A percentile compares a stretch with the other conserved stretches of the same genome.
Conservation (phyloP, 139 green algal genomes). For the Chlamydomonas incerta region DNA sequence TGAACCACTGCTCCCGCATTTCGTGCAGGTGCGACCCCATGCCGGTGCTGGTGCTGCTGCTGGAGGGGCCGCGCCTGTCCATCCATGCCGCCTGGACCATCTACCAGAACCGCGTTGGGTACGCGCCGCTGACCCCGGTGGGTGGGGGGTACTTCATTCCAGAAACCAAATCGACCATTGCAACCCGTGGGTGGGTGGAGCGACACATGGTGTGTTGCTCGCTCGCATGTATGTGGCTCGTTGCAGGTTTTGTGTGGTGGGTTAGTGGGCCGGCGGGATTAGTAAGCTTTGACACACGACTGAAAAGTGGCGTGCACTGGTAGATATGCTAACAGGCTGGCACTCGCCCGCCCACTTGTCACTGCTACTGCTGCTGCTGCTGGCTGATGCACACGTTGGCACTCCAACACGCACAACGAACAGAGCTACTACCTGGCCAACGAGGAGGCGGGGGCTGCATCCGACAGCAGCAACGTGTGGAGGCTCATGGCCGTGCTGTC, state of each 20-base stretch:
- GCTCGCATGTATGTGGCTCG: background rate
- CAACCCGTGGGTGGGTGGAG: background rate
- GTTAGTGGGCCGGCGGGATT: too few relatives aligned
- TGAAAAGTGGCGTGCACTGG: background rate
- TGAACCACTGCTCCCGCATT: background rate
- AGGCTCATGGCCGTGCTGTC: background rate
- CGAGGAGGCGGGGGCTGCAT: background rate
- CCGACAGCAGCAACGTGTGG: background rate
- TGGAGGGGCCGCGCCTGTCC: background rate
- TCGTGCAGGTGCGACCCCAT: background rate
- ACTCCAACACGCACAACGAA: too few relatives aligned
- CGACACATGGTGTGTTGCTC: background rate
- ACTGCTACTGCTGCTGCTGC: background rate
- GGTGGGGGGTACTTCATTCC: too few relatives aligned
- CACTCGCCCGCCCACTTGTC: background rate
- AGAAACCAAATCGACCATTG: too few relatives aligned
- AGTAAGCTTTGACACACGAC: background rate
- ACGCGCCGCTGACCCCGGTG: conserved; percentile 1
- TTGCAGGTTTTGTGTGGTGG: background rate
- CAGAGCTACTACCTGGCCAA: conserved; percentile 14
- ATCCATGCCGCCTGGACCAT: background rate
- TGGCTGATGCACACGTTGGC: too few relatives aligned
- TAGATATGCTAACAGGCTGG: background rate
- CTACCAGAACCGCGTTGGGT: background rate
- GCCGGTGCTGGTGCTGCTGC: background rate